Base-by-base conservation (phyloP, 108 stramenopile species). In the Skeletonema menzelii region DNA sequence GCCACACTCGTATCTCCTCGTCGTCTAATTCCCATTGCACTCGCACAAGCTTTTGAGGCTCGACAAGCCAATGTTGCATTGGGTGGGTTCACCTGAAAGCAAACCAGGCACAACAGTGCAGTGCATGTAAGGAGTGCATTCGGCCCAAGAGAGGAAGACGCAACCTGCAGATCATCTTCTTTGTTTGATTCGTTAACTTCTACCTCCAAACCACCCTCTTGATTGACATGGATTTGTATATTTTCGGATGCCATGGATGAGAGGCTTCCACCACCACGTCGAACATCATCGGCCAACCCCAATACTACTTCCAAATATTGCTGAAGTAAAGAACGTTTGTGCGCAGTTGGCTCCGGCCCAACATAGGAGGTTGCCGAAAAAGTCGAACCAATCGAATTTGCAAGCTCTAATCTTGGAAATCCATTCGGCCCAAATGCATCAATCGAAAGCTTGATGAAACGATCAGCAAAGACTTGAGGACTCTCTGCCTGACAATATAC, bases 361-460 rank as follows among this genome's bases (percentile, higher is more conserved):
- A 83, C 88, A 65, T 96, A 96, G 8, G 87, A 88, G 20, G 93
- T 90, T 3, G 95, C 88, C 15, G 91, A 89, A 57, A 93, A 94
- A 27, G 84, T 85, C 5, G 92, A 88, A 40, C 85, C 71, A 27
- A 93, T 49, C 1, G 95, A 88, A 73, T 96, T 91, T 19, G 95
- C 92, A 27, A 94, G 57, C 70, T 94, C 86, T n/a, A 80, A 57
- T 15, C 92, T 82, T 0, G 95, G 95, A 82, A 92, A 96, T 24
- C 90, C 89, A 76, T 87, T 86, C 56, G 87, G 64, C 11, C 95
- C 95, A 77, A 96, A 93, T 8, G 92, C 92, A 82, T 96, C 95
- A 55, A 94, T 91, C 19, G 90, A 88, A 17, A 88, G 81, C 34
- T 88, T 84, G 80, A 93, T 89, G 13, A 94, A 42, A 38, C 95